Conservation (phyloP, 495 filamentous ascomycete species). For the Aspergillus sclerotioniger region DNA sequence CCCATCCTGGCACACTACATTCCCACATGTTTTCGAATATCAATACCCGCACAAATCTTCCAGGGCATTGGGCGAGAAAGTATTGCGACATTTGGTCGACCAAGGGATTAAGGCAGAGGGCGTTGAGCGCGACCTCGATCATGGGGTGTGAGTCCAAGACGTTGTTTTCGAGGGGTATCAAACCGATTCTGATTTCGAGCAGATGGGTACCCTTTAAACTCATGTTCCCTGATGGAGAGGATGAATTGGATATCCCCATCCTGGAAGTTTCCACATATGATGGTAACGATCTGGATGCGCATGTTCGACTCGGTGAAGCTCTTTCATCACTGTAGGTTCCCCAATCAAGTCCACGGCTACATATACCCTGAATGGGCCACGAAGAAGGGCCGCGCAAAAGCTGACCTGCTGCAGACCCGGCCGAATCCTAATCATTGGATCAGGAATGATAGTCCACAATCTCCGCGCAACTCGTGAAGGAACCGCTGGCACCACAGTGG, state of each 20-base stretch:
- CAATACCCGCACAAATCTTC: conserved; percentile 1
- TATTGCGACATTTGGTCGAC: not conserved
- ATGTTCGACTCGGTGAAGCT: not conserved
- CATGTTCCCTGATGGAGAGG: conserved; percentile 1
- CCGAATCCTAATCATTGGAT: not conserved
- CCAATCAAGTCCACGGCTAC: not conserved
- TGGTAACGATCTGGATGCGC: not conserved
- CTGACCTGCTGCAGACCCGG: not conserved
- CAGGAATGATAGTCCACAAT: conserved; percentile 3
- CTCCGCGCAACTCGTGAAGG: not conserved
- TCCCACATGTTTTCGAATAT: conserved; percentile 4
- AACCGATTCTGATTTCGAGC: not conserved
- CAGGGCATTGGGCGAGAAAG: not conserved
- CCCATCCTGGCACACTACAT: not conserved
- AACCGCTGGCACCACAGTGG: not conserved
- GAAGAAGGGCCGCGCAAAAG: not conserved
- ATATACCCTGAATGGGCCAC: too few relatives aligned
- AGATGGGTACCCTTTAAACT: conserved; percentile 5
- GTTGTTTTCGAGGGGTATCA: not conserved
- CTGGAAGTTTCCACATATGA: not conserved
- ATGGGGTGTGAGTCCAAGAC: not conserved
- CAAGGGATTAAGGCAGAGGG: not conserved
- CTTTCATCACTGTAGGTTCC: not conserved
- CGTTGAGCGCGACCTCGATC: not conserved
- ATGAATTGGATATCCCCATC: conserved; percentile 1